phyloP scores from a whole-genome alignment of 352 stramenopile genomes.

The Phytophthora lateralis region DNA sequence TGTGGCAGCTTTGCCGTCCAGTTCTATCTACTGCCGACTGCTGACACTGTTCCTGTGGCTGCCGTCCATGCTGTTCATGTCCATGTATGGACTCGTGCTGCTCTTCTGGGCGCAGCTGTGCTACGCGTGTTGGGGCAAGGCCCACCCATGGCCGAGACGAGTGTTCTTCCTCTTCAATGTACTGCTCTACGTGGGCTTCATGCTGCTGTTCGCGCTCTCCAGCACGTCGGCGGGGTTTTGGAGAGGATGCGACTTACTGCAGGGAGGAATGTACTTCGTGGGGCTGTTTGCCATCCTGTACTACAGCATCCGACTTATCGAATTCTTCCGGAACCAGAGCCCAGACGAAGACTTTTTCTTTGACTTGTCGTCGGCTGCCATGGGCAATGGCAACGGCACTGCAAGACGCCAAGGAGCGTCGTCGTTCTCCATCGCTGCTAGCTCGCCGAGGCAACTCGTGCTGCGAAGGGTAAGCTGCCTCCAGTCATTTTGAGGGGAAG shows the following conservation, averaged over 20 bases:
- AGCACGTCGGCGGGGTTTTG: constrained; percentile 59
- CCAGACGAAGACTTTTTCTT: constrained; percentile 86
- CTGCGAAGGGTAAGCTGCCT: constrained; percentile 59
- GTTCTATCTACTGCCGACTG: constrained; percentile 53
- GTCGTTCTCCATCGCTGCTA: constrained; percentile 31
- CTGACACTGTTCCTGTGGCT: constrained; percentile 76
- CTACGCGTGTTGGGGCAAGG: constrained; percentile 81
- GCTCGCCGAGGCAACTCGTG: constrained; percentile 64
- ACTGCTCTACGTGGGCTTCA: constrained; percentile 66
- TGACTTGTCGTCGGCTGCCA: constrained; percentile 54
- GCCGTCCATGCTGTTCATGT: constrained; percentile 83
- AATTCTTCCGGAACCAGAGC: constrained; percentile 80
- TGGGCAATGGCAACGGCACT: constrained; percentile 28
- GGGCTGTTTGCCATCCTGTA: constrained; percentile 76
- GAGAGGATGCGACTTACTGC: constrained; percentile 70
- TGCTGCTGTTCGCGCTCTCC: constrained; percentile 50
- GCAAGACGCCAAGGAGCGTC: constrained; percentile 7
- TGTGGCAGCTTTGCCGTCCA: constrained; percentile 43
- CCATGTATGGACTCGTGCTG: constrained; percentile 85
- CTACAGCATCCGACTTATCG: constrained; percentile 80
- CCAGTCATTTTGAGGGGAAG: constrained; percentile 5
- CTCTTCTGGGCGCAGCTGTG: constrained; percentile 88
- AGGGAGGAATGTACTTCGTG: constrained; percentile 66
- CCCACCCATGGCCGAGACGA: constrained; percentile 70
- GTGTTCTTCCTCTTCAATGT: constrained; percentile 84